Evolutionary conservation across 2,329 filamentous ascomycete genomes (phyloP), one percentile per base, ranked within the genome.

Genomic region (Aspergillus fumigatus): DNA sequence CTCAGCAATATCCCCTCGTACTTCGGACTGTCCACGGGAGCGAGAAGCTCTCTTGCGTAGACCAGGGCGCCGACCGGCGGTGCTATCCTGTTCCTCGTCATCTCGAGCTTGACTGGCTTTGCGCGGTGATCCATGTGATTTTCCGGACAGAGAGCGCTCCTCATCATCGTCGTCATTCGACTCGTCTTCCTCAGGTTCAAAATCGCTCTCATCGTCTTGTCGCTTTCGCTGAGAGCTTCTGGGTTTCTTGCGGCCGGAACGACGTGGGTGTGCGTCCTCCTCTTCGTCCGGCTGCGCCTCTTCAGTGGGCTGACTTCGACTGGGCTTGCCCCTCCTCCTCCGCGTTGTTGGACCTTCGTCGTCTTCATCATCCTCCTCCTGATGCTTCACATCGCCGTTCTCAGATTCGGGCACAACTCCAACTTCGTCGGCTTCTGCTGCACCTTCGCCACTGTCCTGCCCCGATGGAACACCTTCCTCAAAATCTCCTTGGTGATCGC

Each of bases 171-270:
- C 82, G 25, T 82, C 82, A 23, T 74, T 68, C 1, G 67, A 71
- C 14, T 81, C 82, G 50, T 85, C 83, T 23, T 77, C 78, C 35
- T 79, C 80, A 5, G 84, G 84, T 63, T 86, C 83, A 60, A 87
- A 87, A 63, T 87, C 84, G 62, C 84, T 86, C 63, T 81, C 84
- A 52, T 85, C 83, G 50, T 84, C 80, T 51, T 72, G 59, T 52
- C 62, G 62, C 69, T 82, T 79, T 40, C 75, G 75, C 51, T 79
- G 76, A 32, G 73, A 76, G 64, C 63, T 77, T 65, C 67, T 73
- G 55, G 67, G 70, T 60, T 70, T 75, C 57, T 75, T 77, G 50
- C 70, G 72, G 55, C 70, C 69, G 48, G 73, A 75, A 45, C 73
- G 75, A 57, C 72, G 71, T 57, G 64, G 70, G 29, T 69, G 58